Conservation (phyloP, 2,329 filamentous ascomycete genomes). For the Cladosporium sp. region DNA sequence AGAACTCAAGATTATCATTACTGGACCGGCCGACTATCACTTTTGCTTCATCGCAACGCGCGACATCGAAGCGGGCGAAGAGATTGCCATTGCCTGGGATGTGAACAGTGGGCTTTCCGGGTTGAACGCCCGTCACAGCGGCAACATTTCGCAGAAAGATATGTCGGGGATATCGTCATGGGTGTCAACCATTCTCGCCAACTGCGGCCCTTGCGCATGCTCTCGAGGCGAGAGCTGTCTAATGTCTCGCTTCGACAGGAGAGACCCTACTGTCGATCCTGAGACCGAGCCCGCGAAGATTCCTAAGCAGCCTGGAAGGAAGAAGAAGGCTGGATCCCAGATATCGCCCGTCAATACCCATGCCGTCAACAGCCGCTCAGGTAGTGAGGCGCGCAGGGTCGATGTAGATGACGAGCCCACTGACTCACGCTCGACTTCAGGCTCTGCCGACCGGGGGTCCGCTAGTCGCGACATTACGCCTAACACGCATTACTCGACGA, state of each 20-base stretch:
- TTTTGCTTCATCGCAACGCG: conserved; percentile 88
- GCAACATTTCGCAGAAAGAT: conserved; percentile 18
- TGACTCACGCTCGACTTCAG: conserved; percentile 52
- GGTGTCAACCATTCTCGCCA: conserved; percentile 64
- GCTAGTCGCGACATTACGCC: conserved; percentile 58
- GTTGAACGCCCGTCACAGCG: conserved; percentile 15
- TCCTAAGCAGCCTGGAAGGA: conserved; percentile 40
- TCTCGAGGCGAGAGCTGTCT: conserved; percentile 37
- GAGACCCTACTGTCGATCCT: conserved; percentile 18
- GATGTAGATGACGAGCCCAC: conserved; percentile 50
- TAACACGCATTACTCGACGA: conserved; percentile 45
- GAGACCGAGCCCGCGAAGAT: conserved; percentile 26
- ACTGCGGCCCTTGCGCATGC: conserved; percentile 76
- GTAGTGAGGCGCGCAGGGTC: conserved; percentile 50
- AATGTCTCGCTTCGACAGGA: conserved; percentile 31
- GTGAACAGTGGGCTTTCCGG: conserved; percentile 16
- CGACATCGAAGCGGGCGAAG: conserved; percentile 65
- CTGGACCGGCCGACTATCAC: conserved; percentile 71
- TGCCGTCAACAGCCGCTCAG: conserved; percentile 52
- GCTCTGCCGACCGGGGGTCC: conserved; percentile 50
- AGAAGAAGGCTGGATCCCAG: conserved; percentile 42
- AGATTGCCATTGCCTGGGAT: conserved; percentile 60
- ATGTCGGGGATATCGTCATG: conserved; percentile 35
- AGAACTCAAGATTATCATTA: conserved; percentile 78
- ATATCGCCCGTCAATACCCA: conserved; percentile 51